phyloP scores from a whole-genome alignment of 768 basidiomycete genomes.

The Naganishia antarctica region DNA sequence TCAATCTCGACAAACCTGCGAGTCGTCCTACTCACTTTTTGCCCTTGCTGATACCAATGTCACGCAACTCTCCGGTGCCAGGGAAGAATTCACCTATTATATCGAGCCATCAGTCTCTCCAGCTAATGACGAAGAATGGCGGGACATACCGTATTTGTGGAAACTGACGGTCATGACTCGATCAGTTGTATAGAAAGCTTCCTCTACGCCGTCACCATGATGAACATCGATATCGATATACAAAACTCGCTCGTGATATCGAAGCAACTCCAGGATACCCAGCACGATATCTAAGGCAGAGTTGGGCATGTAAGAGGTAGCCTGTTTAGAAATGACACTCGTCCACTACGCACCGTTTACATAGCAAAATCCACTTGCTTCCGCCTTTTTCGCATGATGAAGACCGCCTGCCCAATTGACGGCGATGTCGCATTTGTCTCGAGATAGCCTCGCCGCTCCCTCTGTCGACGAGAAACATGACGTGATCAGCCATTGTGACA shows the following conservation, averaged over 20 bases:
- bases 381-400: slow-evolving; percentile 98
- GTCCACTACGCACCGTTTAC: slow-evolving; percentile 80
- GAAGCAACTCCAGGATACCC: slow-evolving; percentile 85
- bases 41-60: slow-evolving; percentile 87
- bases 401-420: slow-evolving; percentile 99
- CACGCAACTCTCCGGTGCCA: slow-evolving; percentile 78
- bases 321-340: too few species aligned
- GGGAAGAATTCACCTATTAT: slow-evolving; percentile 77
- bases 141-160: slow-evolving; percentile 73
- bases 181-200: slow-evolving; percentile 96
- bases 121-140: too few species aligned
- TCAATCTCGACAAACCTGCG: too few species aligned
- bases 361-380: slow-evolving; percentile 98
- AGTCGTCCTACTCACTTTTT: slow-evolving; percentile 60
- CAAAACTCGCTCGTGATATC: slow-evolving; percentile 79
- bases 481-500: neutral
- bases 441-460: slow-evolving; percentile 89
- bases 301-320: too few species aligned
- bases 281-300: slow-evolving; percentile 98
- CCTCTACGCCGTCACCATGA: slow-evolving; percentile 97
- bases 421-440: slow-evolving; percentile 98
- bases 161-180: slow-evolving; percentile 96
- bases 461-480: slow-evolving; percentile 54
- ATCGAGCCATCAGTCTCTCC: neutral
- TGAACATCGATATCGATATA: slow-evolving; percentile 99